phyloP scores from a whole-genome alignment of 2,329 filamentous ascomycete genomes.

The Diaporthe australafricana region DNA sequence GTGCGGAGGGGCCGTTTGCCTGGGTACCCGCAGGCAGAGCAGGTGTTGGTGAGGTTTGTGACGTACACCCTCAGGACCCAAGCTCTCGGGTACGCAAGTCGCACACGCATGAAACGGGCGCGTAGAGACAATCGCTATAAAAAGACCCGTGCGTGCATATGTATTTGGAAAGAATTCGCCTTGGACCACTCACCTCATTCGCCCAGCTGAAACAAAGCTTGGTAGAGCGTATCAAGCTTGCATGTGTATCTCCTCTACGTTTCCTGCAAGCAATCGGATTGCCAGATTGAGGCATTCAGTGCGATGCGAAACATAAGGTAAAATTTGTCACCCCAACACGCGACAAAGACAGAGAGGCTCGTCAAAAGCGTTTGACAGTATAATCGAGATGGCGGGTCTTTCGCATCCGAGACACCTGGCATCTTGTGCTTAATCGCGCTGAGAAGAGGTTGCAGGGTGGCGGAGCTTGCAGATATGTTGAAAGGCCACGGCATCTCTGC shows the following conservation, averaged over 20 bases:
- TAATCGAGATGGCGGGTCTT: neutral
- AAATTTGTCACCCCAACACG: constrained; percentile 1
- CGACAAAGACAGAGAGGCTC: neutral
- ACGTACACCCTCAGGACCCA: constrained; percentile 6
- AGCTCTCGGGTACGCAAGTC: constrained; percentile 25
- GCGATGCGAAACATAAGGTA: constrained; percentile 2
- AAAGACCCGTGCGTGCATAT: constrained; percentile 24
- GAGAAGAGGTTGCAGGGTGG: neutral
- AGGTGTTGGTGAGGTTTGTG: neutral
- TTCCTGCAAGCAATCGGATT: neutral
- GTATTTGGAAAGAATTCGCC: neutral
- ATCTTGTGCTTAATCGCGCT: neutral
- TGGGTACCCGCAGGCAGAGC: neutral
- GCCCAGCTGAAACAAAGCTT: constrained; percentile 24
- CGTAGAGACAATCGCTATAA: constrained; percentile 19
- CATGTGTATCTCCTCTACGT: neutral
- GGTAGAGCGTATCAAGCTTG: constrained; percentile 16
- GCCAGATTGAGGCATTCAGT: constrained; percentile 8
- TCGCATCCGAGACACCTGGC: neutral
- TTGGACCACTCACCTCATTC: constrained; percentile 14
- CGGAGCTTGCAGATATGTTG: neutral
- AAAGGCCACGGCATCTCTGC: neutral
- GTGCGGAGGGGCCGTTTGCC: neutral
- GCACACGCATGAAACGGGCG: constrained; percentile 25
- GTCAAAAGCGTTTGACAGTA: constrained; percentile 2